These are phyloP conservation scores for Termitomyces eurrhizus DNA, from an alignment of 768 basidiomycete species.

Conservation along the genomic window DNA sequence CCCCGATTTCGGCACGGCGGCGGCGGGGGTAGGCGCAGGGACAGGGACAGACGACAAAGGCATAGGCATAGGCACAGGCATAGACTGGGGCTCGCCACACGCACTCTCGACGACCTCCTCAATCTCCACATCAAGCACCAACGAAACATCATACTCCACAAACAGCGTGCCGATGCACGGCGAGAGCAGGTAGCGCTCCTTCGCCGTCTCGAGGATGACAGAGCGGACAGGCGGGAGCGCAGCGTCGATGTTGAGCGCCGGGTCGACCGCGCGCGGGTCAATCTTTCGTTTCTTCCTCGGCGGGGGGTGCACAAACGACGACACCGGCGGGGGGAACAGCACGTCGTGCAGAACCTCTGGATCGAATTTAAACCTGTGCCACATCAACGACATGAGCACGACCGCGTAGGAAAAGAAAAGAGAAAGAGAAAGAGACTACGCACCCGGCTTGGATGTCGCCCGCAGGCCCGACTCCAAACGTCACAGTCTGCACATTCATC, in stretches of 20 bases:
- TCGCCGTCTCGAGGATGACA: constrained; percentile 36
- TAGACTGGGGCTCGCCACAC: no score
- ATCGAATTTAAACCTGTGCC: constrained; percentile 49
- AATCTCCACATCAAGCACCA: constrained; percentile 29
- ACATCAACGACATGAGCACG: neutral
- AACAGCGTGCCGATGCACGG: constrained; percentile 21
- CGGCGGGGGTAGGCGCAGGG: no score
- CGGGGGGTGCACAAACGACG: constrained; percentile 16
- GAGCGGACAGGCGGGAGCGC: constrained; percentile 6
- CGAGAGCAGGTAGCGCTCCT: constrained; percentile 37
- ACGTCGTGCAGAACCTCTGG: constrained; percentile 36
- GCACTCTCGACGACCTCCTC: constrained; percentile 4
- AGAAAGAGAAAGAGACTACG: constrained; percentile 11
- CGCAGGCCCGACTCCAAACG: constrained; percentile 40
- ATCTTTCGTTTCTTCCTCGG: constrained; percentile 32
- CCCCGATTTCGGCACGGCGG: no score
- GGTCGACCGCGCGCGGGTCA: constrained; percentile 6
- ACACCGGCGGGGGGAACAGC: constrained; percentile 36
- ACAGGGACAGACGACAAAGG: no score
- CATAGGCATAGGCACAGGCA: no score
- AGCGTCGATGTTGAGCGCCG: constrained; percentile 12
- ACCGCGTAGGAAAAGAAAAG: no score
- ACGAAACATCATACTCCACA: constrained; percentile 31
- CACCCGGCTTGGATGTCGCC: constrained; percentile 43
- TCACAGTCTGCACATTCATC: constrained; percentile 43